Base-by-base conservation (phyloP, 345 rosid genomes). In the Camelina neglecta region DNA sequence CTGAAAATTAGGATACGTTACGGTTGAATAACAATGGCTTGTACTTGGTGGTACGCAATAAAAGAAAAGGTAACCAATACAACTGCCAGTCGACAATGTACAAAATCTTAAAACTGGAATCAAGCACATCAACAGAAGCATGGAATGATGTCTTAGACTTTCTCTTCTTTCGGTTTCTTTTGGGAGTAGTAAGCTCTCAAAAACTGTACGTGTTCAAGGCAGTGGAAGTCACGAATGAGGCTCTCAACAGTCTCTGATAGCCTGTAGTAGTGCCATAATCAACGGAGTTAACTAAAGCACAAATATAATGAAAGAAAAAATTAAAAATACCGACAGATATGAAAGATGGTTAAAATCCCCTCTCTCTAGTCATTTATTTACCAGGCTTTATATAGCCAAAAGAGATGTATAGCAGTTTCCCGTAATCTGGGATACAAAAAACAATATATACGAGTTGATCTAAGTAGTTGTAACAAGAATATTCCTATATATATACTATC, bases 91-190 rank as follows among this genome's bases (percentile, higher is more conserved):
- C 31, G 9, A 2, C 2, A 6, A 47, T 7, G n/a, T 6, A 47
- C 20, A 47, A 47, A 47, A 47, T 16, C 9, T 47, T 0, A 47
- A n/a, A 7, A 31, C 7, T 47, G 20, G 7, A 47, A 47, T 6
- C 20, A 15, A 47, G 6, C 8, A 15, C 20, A 3, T n/a, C 20
- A 6, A 47, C 9, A 6, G 49, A 45, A 33, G 45, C 64, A 59
- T 41, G 23, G 23, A 64, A 2, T 47, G 10, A 47, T 65, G 54
- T 13, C 18, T 45, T 48, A 70, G 47, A 59, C 57, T 70, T 58
- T 70, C 74, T 72, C 68, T 50, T 11, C 29, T 50, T 61, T 61
- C 1, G 29, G 61, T 20, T 61, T 72, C 51, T 62, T 62, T 50
- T 11, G n/a, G 9, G 16, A 61, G 39, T 9, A 72, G 39, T 9